These are phyloP conservation scores for Phtheirospermum japonicum DNA, from an alignment of 257 asterid genomes.

Conservation along the genomic window DNA sequence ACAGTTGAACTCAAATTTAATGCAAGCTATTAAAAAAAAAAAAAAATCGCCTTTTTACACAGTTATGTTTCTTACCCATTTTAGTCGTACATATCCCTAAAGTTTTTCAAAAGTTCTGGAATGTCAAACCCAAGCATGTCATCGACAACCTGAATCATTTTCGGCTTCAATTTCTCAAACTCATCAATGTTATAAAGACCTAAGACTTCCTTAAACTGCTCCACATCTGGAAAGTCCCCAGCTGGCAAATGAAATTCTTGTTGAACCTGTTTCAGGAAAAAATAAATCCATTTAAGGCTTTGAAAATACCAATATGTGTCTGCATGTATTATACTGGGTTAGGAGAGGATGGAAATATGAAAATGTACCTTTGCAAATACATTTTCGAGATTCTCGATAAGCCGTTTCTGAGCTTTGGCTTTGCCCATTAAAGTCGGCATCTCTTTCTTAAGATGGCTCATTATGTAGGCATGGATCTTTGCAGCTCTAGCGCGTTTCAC, in stretches of 20 bases:
- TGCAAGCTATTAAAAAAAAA: no score
- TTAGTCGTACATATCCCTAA: slow-evolving; percentile 72
- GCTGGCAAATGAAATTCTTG: slow-evolving; percentile 67
- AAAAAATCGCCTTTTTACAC: no score
- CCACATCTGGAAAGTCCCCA: slow-evolving; percentile 83
- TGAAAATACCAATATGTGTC: not conserved
- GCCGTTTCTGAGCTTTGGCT: slow-evolving; percentile 63
- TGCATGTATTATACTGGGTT: not conserved
- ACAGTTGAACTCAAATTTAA: not conserved
- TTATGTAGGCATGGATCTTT: slow-evolving; percentile 88
- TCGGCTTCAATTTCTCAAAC: slow-evolving; percentile 84
- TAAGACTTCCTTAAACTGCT: slow-evolving; percentile 60
- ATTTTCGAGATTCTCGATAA: slow-evolving; percentile 55
- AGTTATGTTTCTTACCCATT: slow-evolving; percentile 1
- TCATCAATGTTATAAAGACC: slow-evolving; percentile 64
- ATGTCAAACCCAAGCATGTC: slow-evolving; percentile 85
- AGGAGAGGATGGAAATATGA: not conserved
- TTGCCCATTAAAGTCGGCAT: slow-evolving; percentile 92
- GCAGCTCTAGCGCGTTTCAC: slow-evolving; percentile 96
- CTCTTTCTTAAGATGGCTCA: slow-evolving; percentile 88
- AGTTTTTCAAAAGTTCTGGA: slow-evolving; percentile 69
- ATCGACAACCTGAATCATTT: slow-evolving; percentile 70
- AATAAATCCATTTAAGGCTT: not conserved
- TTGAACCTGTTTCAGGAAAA: slow-evolving; percentile 53
- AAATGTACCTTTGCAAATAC: slow-evolving; percentile 63